Evolutionary conservation across 176 grass and related monocot species (phyloP), one percentile per base, ranked within the genome.

Genomic region (Ananas comosus): DNA sequence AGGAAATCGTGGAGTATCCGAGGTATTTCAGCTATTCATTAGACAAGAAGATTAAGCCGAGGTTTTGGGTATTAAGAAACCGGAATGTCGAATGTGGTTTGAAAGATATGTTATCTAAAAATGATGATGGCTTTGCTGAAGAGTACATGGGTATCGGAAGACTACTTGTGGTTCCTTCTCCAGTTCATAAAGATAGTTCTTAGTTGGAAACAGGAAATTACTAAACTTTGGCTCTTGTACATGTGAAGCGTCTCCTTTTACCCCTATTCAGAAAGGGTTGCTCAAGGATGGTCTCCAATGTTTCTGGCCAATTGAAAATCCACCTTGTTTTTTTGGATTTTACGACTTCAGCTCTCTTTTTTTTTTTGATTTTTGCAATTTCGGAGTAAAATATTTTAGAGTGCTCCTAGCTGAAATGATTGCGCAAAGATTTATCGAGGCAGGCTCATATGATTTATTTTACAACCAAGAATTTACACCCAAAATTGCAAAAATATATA

Each of bases 11-110:
- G 25, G 85, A 84, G 66, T 91, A 89, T 72, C 92, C 88, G 47
- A 96, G 92, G 63, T 96, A 87, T 68, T 96, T 96, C 80, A 91
- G 88, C 64, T 96, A 91, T 81, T 88, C 77, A 65, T 81, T 96
- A 12, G 83, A 91, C 56, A 78, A 83, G 76, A 91, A 70, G 73
- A 96, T 96, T 66, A 96, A 85, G 19, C 88, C 83, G 0, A 85
- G 88, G 49, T 96, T 87, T 72, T 84, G 33, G 48, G 54, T 91
- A 51, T 23, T 89, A 12, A 65, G 87, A 81, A 85, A 56, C 56
- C 79, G 76, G 79, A 87, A 85, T 19, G 50, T 80, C 24, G 75
- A 96, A 12, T 91, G 79, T 85, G 81, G 76, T 85, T 81, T 96
- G 76, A 87, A 78, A 59, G 88, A 96, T 51, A 91, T 96, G 81